Evolutionary conservation across 164 flowering plant species (phyloP).

Genomic region (Umbellularia californica): DNA sequence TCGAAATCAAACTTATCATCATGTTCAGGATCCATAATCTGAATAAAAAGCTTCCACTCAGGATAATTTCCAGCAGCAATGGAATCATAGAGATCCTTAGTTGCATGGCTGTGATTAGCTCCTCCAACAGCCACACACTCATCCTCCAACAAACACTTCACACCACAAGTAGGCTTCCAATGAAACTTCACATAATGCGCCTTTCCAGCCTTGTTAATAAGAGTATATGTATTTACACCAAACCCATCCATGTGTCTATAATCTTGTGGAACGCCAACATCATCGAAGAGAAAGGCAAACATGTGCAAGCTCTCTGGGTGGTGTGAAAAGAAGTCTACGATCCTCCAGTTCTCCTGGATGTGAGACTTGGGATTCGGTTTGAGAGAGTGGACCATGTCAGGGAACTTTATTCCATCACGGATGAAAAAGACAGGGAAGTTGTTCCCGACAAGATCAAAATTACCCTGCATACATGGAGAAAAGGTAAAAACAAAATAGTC

Average conservation of each 20-base stretch:
- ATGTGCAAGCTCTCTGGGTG: slow-evolving; percentile 92
- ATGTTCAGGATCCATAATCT: slow-evolving; percentile 81
- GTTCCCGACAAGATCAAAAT: slow-evolving; percentile 84
- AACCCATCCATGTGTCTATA: slow-evolving; percentile 98
- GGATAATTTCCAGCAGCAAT: slow-evolving; percentile 93
- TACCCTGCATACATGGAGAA: slow-evolving; percentile 33
- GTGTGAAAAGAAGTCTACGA: slow-evolving; percentile 82
- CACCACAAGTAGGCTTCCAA: slow-evolving; percentile 98
- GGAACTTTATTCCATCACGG: slow-evolving; percentile 85
- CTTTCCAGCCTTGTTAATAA: slow-evolving; percentile 81
- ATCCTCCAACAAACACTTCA: slow-evolving; percentile 77
- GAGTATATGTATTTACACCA: slow-evolving; percentile 86
- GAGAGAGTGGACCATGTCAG: slow-evolving; percentile 79
- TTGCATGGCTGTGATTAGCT: slow-evolving; percentile 95
- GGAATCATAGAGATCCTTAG: slow-evolving; percentile 90
- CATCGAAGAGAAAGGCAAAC: slow-evolving; percentile 89
- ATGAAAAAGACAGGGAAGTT: slow-evolving; percentile 78
- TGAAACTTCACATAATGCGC: slow-evolving; percentile 86
- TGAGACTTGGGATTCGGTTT: slow-evolving; percentile 86
- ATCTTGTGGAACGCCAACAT: slow-evolving; percentile 83
- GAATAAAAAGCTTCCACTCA: slow-evolving; percentile 93
- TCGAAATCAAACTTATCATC: slow-evolving; percentile 89
- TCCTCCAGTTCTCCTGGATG: slow-evolving; percentile 82
- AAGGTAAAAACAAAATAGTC: no score
- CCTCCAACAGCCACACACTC: slow-evolving; percentile 87